Percentiles rank a stretch among this genome's conserved stretches.
These are phyloP conservation scores for Nicotiana tabacum DNA, from an alignment of 257 asterid genomes.

Conservation along the genomic window DNA sequence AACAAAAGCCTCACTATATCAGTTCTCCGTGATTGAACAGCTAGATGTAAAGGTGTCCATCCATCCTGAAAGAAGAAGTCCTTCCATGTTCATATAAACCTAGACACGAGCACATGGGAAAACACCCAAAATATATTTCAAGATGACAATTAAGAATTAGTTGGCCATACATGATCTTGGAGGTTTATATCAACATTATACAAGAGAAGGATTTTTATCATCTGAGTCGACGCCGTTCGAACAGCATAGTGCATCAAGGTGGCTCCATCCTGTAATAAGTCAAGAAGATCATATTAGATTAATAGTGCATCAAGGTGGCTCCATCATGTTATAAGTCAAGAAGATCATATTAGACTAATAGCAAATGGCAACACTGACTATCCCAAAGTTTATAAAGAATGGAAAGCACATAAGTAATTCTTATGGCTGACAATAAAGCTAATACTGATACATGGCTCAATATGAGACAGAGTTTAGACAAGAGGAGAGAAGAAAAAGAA, in stretches of 20 bases:
- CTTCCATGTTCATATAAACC: neutral
- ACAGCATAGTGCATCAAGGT: conserved; percentile 94
- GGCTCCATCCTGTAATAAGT: conserved; percentile 70
- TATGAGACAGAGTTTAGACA: neutral
- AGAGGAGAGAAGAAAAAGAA: neutral
- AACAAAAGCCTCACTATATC: conserved; percentile 74
- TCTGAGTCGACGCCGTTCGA: conserved; percentile 65
- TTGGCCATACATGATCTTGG: conserved; percentile 60
- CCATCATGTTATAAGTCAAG: conserved; percentile 55
- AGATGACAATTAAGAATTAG: neutral
- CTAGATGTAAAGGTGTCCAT: conserved; percentile 88
- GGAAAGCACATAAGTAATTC: neutral
- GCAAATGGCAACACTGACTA: neutral
- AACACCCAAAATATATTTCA: neutral
- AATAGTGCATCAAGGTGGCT: conserved; percentile 87
- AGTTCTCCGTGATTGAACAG: conserved; percentile 86
- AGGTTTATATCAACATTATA: conserved; percentile 77
- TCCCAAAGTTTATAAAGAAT: neutral
- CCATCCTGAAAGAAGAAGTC: conserved; percentile 54
- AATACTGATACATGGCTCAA: neutral
- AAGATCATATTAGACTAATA: neutral
- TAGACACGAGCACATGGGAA: neutral
- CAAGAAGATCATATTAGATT: neutral
- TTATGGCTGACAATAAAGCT: neutral
- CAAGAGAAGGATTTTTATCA: conserved; percentile 81